A percentile compares a stretch with the other conserved stretches of the same genome.
Conservation (phyloP, 257 asterid genomes). For the Scutellaria barbata region DNA sequence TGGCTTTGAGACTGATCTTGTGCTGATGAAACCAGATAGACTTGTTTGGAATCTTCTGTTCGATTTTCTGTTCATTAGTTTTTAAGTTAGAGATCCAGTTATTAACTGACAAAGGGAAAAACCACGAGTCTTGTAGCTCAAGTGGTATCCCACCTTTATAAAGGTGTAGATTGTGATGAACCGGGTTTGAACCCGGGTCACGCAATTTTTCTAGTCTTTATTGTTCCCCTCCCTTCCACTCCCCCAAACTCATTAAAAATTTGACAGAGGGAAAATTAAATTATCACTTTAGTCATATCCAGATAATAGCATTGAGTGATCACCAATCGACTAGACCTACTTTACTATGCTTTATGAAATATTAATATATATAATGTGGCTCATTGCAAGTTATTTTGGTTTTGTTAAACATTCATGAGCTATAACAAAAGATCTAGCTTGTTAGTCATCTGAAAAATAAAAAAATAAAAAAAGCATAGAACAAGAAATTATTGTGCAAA, state of each 20-base stretch:
- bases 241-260: too few relatives aligned
- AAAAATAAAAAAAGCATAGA: background rate
- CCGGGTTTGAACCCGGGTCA: too few relatives aligned
- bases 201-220: too few relatives aligned
- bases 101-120: conserved; percentile 7
- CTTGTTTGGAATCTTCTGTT: conserved; percentile 55
- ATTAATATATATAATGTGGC: background rate
- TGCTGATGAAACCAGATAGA: conserved; percentile 50
- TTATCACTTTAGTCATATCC: conserved; percentile 5
- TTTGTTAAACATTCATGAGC: background rate
- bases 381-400: background rate
- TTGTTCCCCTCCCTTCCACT: too few relatives aligned
- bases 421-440: background rate
- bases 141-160: too few relatives aligned
- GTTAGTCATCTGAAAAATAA: background rate
- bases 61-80: conserved; percentile 49
- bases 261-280: conserved; percentile 15
- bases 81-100: conserved; percentile 31
- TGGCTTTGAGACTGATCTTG: conserved; percentile 53
- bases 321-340: background rate
- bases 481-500: background rate
- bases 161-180: too few relatives aligned
- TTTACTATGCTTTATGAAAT: background rate
- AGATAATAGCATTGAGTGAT: background rate
- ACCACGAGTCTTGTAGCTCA: too few relatives aligned